Base-by-base conservation (phyloP, 164 flowering plant genomes). In the Amborella trichopoda region DNA sequence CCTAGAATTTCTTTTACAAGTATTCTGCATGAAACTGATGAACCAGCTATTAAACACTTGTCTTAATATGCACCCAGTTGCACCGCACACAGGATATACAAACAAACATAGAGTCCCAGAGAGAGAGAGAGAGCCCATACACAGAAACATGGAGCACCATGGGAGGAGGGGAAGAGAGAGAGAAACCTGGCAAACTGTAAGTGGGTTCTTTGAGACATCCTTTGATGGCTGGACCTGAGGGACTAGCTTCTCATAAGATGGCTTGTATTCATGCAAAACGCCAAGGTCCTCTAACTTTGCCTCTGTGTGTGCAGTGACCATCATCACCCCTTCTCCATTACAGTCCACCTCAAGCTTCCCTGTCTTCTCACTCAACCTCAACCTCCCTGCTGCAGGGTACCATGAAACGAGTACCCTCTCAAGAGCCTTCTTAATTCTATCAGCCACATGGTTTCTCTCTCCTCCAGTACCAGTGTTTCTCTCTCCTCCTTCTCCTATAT, bases 261-360 rank as follows among this genome's bases (percentile, higher is more conserved):
- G 16, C 26, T 62, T 62, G 52, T 62, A 56, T 28, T 62, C 57
- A 46, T 61, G 55, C 48, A 61, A 52, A 12, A 23, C 40, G 23
- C 60, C 65, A 38, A 62, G 61, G 25, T 56, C 53, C 28, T 62
- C 61, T 25, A 62, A 50, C 45, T 46, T 62, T 26, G 53, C 51
- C 42, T 56, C 53, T 6, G 61, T 23, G 27, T 21, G 49, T 11
- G 66, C 61, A 32, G 45, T 51, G 28, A 40, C 24, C 45, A 62
- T 24, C 32, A 28, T 23, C 4, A 56, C 53, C 2, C 66, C 61
- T 51, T 56, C 40, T 23, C 54, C 44, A 25, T 56, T 62, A 52
- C 66, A 62, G 44, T 62, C 61, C 24, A 62, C 56, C 48, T 62
- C 61, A 2, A 62, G 61, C 57, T 62, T 62, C 28, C 61, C 54